Evolutionary conservation across 225 moss, liverwort and hornwort species (phyloP), one percentile per base, ranked within the genome.

Genomic region (Pleurozium schreberi): DNA sequence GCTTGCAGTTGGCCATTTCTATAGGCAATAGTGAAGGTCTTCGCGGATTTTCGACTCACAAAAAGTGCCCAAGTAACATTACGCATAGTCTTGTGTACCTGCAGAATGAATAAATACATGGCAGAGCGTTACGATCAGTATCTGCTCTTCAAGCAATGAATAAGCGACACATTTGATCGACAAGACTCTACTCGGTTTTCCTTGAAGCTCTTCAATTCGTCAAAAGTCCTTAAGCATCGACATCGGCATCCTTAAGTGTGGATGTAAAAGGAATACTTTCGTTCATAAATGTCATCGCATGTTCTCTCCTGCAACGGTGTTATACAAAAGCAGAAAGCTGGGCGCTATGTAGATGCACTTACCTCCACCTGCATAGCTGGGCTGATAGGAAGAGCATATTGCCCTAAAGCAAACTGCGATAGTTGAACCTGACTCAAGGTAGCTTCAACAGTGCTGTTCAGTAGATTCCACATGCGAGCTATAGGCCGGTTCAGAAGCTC

Each of bases 401-500:
- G 95, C 50, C 93, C 94, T 83, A 97, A 60, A 21, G 92, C 97
- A 86, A 89, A 93, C 83, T 93, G 89, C 33, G 95, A 88, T 58
- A 97, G 94, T 89, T 94, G 92, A 88, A 94, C 95, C 58, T 97
- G 95, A 84, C 87, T 90, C 68, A 92, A 62, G 38, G 97, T 97
- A 63, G 92, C 91, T 81, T 95, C 96, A 65, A 95, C 85, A 61
- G 96, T 96, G 58, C n/a, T 87, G 88, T 97, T 97, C 52, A 97
- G 86, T 57, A 97, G 87, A 86, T 95, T 97, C 95, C 95, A 95
- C 97, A 96, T 95, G 84, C 97, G 96, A 84, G 94, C 89, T 76
- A 96, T 95, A 53, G 96, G 96, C 45, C 97, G 95, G 38, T 97
- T 95, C 84, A 96, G 88, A 60, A 97, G 93, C 91, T 97, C 96